Base-by-base conservation (phyloP, 2,329 filamentous ascomycete genomes). In the Claviceps purpurea region DNA sequence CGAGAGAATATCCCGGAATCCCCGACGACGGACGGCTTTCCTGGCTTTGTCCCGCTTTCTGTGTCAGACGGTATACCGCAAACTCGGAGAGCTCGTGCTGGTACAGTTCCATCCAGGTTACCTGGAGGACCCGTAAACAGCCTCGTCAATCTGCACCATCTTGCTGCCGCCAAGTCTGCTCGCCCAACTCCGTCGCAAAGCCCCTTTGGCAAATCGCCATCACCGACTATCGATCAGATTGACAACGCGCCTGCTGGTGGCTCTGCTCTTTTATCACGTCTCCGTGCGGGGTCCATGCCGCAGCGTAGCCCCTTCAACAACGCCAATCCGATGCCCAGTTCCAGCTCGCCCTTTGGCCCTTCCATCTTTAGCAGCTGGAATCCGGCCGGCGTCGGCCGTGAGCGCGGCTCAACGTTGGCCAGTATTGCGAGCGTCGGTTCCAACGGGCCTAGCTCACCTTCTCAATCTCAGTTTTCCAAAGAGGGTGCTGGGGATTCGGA, bases 1-100 rank as follows among this genome's bases (percentile, higher is more conserved):
- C 88, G 93, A 63, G 93, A 97, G 73, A 96, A 91, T 58, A 97
- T 98, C 56, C 90, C 91, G 57, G 93, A 98, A 71, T 96, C 91
- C 39, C 93, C 93, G 37, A 93, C 93, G 38, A 93, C 87, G 58
- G 91, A 96, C 72, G 91, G 87, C 59, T 97, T 97, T 61, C 90
- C 93, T 54, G 90, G 95, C 68, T 89, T 95, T 65, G 79, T 85
- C 57, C 81, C 83, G 60, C 76, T 87, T 43, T 78, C 85, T 43
- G 77, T 84, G 8, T 78, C 85, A 57, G 78, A 83, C 57, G 77
- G 74, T 53, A 65, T 85, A 55, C 81, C 85, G 52, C 77, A 85
- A 61, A 79, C 82, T 47, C 82, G 93, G 58, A 83, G 93, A 65
- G 85, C 89, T 60, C 82, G 93, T 66, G 93, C 93, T 55, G 93